These are phyloP conservation scores for Diaporthe eres DNA, from an alignment of 2,329 filamentous ascomycete genomes.

Conservation along the genomic window DNA sequence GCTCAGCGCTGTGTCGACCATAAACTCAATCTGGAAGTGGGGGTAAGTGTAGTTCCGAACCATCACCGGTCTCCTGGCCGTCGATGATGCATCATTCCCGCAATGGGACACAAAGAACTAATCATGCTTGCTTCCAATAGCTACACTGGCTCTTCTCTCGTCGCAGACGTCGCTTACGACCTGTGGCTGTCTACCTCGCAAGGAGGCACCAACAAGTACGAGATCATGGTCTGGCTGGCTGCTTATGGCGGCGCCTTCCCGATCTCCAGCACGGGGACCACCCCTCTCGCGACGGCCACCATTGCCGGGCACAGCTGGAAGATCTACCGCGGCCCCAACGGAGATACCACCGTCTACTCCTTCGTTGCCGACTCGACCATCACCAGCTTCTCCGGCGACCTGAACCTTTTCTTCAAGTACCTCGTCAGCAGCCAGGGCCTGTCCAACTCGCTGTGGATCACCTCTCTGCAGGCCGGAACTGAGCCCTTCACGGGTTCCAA, in stretches of 20 bases:
- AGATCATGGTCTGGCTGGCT: constrained; percentile 76
- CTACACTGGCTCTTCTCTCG: constrained; percentile 51
- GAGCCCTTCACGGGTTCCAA: constrained; percentile 68
- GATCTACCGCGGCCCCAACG: constrained; percentile 71
- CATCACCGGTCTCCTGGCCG: not conserved
- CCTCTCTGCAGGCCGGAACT: constrained; percentile 67
- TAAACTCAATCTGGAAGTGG: constrained; percentile 56
- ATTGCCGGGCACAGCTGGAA: constrained; percentile 68
- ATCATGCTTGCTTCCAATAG: constrained; percentile 43
- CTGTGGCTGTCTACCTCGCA: constrained; percentile 68
- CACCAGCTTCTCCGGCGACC: constrained; percentile 68
- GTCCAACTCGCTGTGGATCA: constrained; percentile 64
- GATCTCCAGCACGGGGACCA: constrained; percentile 65
- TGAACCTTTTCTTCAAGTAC: constrained; percentile 71
- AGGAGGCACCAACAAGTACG: constrained; percentile 63
- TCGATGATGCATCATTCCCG: no score
- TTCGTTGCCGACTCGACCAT: constrained; percentile 60
- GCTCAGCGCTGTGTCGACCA: constrained; percentile 52
- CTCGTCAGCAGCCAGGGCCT: constrained; percentile 63
- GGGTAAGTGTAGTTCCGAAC: constrained; percentile 46
- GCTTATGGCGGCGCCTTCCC: constrained; percentile 71
- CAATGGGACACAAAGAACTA: not conserved
- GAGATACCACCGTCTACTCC: constrained; percentile 71
- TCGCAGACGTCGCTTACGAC: constrained; percentile 73
- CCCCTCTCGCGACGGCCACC: constrained; percentile 64